Evolutionary conservation across 2,329 filamentous ascomycete species (phyloP).

Genomic region (Aspergillus quadrilineatus): DNA sequence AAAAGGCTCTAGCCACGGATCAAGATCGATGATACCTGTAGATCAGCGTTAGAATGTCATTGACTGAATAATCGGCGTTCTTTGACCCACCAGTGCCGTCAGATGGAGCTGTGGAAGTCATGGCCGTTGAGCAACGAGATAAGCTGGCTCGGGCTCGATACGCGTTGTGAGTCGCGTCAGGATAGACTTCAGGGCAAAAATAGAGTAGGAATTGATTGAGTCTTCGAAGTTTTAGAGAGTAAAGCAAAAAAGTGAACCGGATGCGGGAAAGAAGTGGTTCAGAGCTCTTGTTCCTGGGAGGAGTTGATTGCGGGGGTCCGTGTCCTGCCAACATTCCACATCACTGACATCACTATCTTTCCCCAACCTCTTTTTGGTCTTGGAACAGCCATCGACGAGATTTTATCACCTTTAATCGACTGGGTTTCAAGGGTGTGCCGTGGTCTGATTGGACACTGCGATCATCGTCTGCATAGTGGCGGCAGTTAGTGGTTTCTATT

Average conservation of each 20-base stretch:
- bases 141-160: slow-evolving; percentile 1
- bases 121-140: slow-evolving; percentile 11
- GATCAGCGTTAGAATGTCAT: slow-evolving; percentile 7
- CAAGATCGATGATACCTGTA: slow-evolving; percentile 78
- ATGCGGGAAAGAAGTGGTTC: slow-evolving; percentile 6
- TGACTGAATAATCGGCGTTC: neutral
- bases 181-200: neutral
- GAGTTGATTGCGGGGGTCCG: slow-evolving; percentile 3
- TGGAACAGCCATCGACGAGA: neutral
- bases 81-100: slow-evolving; percentile 33
- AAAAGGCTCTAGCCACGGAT: slow-evolving; percentile 88
- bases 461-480: slow-evolving; percentile 4
- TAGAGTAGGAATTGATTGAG: neutral
- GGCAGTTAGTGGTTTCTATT: slow-evolving; percentile 2
- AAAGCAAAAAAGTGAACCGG: slow-evolving; percentile 1
- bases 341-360: slow-evolving; percentile 15
- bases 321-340: neutral
- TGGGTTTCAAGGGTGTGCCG: neutral
- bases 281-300: slow-evolving; percentile 4
- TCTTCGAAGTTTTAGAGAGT: neutral
- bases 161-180: neutral
- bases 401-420: neutral
- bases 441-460: slow-evolving; percentile 1
- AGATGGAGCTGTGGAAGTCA: slow-evolving; percentile 22
- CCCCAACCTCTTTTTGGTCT: slow-evolving; percentile 1